Percentiles rank a stretch among this genome's conserved stretches.
Conservation (phyloP, 2,329 filamentous ascomycete genomes). For the Paracoccidioides brasiliensis region DNA sequence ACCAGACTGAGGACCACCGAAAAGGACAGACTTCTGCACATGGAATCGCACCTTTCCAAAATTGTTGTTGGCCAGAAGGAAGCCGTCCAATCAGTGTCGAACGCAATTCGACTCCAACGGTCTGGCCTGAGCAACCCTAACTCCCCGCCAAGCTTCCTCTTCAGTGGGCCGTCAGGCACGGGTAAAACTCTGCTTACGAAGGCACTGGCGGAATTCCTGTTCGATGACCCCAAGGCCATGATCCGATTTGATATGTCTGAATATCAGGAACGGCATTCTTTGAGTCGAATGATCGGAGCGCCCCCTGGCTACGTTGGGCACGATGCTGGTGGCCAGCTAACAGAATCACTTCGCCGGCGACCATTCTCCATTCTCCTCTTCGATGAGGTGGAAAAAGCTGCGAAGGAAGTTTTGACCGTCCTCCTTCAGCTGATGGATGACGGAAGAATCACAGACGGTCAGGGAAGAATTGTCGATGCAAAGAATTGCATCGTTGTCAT, state of each 20-base stretch:
- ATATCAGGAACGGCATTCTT: constrained; percentile 91
- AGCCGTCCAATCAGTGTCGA: constrained; percentile 83
- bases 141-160: constrained; percentile 93
- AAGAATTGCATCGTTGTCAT: constrained; percentile 99
- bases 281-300: constrained; percentile 95
- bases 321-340: constrained; percentile 89
- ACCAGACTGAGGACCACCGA: constrained; percentile 87
- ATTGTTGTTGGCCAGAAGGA: constrained; percentile 89
- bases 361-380: constrained; percentile 97
- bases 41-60: constrained; percentile 77
- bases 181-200: constrained; percentile 97
- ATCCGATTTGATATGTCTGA: constrained; percentile 99
- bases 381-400: constrained; percentile 96
- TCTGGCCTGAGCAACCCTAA: constrained; percentile 93
- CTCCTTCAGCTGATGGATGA: constrained; percentile 99
- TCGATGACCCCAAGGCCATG: constrained; percentile 95
- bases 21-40: constrained; percentile 95
- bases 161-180: constrained; percentile 95
- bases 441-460: constrained; percentile 93
- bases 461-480: constrained; percentile 87
- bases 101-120: constrained; percentile 87
- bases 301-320: constrained; percentile 96
- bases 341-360: constrained; percentile 81
- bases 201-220: constrained; percentile 91
- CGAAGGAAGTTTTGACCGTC: constrained; percentile 92